These are phyloP conservation scores for Penicillium nucicola DNA, from an alignment of 495 filamentous ascomycete genomes.

Conservation along the genomic window DNA sequence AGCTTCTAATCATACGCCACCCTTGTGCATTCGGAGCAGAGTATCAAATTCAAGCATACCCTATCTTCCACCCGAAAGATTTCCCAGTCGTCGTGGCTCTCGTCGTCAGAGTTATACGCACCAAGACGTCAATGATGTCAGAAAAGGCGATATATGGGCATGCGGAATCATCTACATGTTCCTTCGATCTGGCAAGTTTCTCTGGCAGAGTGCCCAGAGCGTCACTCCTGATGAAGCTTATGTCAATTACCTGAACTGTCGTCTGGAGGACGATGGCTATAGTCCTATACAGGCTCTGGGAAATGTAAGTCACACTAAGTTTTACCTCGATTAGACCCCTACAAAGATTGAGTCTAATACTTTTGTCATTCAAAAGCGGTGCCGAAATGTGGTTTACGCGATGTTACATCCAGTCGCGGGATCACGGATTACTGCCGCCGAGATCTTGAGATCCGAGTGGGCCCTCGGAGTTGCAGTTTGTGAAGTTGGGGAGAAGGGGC, in stretches of 20 bases:
- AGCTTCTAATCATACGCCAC: not conserved
- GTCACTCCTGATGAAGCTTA: not conserved
- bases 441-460: conserved; percentile 91
- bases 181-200: conserved; percentile 9
- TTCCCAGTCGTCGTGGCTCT: not conserved
- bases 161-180: conserved; percentile 18
- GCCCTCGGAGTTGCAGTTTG: conserved; percentile 83
- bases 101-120: not conserved
- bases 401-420: conserved; percentile 78
- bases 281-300: not conserved
- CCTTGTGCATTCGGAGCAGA: not conserved
- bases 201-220: conserved; percentile 8
- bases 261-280: not conserved
- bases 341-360: conserved; percentile 37
- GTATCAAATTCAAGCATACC: conserved; percentile 5
- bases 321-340: too few species aligned
- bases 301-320: not conserved
- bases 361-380: conserved; percentile 24
- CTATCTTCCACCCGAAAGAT: conserved; percentile 14
- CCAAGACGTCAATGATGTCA: conserved; percentile 3
- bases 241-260: not conserved
- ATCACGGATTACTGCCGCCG: conserved; percentile 80
- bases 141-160: conserved; percentile 20
- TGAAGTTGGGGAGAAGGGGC: conserved; percentile 79
- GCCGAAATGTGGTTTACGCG: conserved; percentile 92